Conservation (phyloP, 2,329 filamentous ascomycete species). For the Apiospora pterosperma region DNA sequence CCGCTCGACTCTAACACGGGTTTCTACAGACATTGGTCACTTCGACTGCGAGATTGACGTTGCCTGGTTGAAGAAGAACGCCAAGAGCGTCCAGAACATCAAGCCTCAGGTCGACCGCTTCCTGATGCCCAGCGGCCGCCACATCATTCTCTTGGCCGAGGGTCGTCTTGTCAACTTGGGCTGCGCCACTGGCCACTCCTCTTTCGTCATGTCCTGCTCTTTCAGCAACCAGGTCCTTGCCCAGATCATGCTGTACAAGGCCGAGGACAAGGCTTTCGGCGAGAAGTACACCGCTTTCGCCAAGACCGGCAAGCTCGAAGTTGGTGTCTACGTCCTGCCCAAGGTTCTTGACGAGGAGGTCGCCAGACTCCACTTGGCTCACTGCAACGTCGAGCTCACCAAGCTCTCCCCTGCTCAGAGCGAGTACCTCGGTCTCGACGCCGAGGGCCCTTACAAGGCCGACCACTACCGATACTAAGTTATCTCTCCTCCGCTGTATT, state of each 20-base stretch:
- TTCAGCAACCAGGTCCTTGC: conserved; percentile 99
- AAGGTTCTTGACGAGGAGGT: conserved; percentile 99
- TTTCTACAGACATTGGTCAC: conserved; percentile 92
- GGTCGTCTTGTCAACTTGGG: conserved; percentile 99
- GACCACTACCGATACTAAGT: conserved; percentile 78
- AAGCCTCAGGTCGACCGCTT: conserved; percentile 99
- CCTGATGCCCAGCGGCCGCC: conserved; percentile 86
- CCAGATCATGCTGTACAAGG: conserved; percentile 98
- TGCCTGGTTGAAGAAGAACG: conserved; percentile 98
- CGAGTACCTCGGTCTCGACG: conserved; percentile 85
- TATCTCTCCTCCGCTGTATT: not conserved
- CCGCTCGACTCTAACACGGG: conserved; percentile 31
- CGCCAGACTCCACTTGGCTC: conserved; percentile 84
- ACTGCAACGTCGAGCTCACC: conserved; percentile 93
- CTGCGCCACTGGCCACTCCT: conserved; percentile 98
- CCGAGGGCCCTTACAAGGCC: conserved; percentile 92
- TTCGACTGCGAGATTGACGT: conserved; percentile 99
- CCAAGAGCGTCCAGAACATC: conserved; percentile 92
- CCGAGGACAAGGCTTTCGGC: conserved; percentile 78
- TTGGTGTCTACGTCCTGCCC: conserved; percentile 94
- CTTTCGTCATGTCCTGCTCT: conserved; percentile 99
- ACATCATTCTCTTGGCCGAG: conserved; percentile 98
- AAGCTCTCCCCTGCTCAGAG: conserved; percentile 82
- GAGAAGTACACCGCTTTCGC: conserved; percentile 96
- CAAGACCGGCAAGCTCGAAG: conserved; percentile 82